These are phyloP conservation scores for Protomyces inouyei DNA, from an alignment of 1,139 yeast genomes.

Conservation along the genomic window DNA sequence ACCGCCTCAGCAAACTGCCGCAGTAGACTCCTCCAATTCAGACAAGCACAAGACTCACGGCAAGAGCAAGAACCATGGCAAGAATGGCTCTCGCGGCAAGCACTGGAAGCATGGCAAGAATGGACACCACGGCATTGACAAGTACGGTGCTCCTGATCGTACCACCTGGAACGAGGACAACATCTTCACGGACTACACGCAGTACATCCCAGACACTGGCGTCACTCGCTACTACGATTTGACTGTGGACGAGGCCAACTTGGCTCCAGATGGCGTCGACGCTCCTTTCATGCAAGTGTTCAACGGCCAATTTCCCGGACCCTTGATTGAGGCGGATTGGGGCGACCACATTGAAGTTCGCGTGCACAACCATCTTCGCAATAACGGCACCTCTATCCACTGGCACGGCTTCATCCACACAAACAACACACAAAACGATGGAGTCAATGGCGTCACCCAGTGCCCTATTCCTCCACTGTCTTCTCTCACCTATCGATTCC, in stretches of 20 bases:
- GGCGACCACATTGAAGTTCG: slow-evolving; percentile 63
- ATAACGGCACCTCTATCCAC: slow-evolving; percentile 64
- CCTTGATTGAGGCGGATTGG: slow-evolving; percentile 57
- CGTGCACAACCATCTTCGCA: slow-evolving; percentile 55
- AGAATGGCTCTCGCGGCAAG: not conserved
- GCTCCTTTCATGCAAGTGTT: slow-evolving; percentile 40
- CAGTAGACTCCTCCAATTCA: no score
- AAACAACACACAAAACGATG: slow-evolving; percentile 66
- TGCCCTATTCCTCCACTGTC: slow-evolving; percentile 73
- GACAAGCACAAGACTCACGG: no score
- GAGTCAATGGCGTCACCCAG: slow-evolving; percentile 74
- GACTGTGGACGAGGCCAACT: not conserved
- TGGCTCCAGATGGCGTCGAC: slow-evolving; percentile 38
- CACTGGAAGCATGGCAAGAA: not conserved
- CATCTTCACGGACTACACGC: not conserved
- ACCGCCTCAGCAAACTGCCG: no score
- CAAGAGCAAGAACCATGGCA: not conserved
- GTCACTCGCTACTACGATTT: not conserved
- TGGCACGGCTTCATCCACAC: slow-evolving; percentile 80
- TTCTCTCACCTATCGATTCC: slow-evolving; percentile 61
- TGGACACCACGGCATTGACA: not conserved
- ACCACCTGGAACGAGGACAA: not conserved
- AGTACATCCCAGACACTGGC: not conserved
- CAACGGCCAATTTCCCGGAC: slow-evolving; percentile 60
- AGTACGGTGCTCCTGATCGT: not conserved